Evolutionary conservation across 441 rosid genomes (phyloP).

Genomic region (Pelargonium citronellum): DNA sequence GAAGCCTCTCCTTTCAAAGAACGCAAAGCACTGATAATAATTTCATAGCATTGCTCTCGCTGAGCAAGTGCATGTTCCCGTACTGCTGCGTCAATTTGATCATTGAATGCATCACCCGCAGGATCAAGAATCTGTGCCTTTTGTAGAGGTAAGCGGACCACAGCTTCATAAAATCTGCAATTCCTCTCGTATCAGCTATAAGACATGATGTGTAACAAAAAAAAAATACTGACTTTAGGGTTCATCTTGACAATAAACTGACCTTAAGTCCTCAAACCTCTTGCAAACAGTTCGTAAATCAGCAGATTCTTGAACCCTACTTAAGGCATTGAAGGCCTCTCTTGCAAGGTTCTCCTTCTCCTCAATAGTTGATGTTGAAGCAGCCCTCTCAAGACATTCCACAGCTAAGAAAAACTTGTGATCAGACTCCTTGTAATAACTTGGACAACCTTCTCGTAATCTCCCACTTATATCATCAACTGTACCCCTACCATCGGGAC

Average conservation of each 20-base stretch:
- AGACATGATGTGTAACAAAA: slow-evolving; percentile 15
- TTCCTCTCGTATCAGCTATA: slow-evolving; percentile 22
- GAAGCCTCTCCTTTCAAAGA: slow-evolving; percentile 55
- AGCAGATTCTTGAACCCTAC: slow-evolving; percentile 90
- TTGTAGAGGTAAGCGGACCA: slow-evolving; percentile 81
- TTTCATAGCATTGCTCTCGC: slow-evolving; percentile 87
- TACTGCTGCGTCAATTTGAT: slow-evolving; percentile 67
- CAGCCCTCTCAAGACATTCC: slow-evolving; percentile 92
- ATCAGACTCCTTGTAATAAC: slow-evolving; percentile 95
- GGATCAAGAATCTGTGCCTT: slow-evolving; percentile 91
- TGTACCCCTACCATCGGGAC: slow-evolving; percentile 95
- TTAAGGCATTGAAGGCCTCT: slow-evolving; percentile 77
- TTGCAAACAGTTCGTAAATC: slow-evolving; percentile 91
- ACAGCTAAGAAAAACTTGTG: slow-evolving; percentile 96
- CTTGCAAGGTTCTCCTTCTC: slow-evolving; percentile 86
- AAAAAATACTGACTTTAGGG: slow-evolving; percentile 15
- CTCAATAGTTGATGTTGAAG: slow-evolving; percentile 45
- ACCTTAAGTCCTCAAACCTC: slow-evolving; percentile 93
- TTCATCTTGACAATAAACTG: slow-evolving; percentile 23
- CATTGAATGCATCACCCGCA: slow-evolving; percentile 84
- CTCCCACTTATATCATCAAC: slow-evolving; percentile 84
- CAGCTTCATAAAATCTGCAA: slow-evolving; percentile 97
- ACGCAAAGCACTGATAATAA: slow-evolving; percentile 64
- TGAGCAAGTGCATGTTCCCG: slow-evolving; percentile 71
- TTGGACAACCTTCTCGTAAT: slow-evolving; percentile 88